Evolutionary conservation across 371 early-diverging fungal genomes (phyloP).

Genomic region (Mucor piriformis): DNA sequence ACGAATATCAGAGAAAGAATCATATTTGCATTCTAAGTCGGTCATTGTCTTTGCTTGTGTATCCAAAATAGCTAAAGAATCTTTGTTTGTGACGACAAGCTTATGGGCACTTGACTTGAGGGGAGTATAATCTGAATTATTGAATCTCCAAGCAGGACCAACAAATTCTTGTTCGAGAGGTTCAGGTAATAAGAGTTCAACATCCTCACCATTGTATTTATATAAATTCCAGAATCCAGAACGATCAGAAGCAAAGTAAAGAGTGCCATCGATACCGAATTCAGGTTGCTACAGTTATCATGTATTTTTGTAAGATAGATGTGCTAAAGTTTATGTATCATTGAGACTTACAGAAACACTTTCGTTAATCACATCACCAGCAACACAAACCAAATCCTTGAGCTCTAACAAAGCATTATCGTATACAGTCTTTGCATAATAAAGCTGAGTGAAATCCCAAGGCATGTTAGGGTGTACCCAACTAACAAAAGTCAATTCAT

Average conservation of each 20-base stretch:
- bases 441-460: constrained; percentile 74
- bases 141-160: constrained; percentile 48
- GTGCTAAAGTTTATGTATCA: no score
- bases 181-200: constrained; percentile 44
- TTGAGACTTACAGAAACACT: constrained; percentile 50
- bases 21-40: constrained; percentile 38
- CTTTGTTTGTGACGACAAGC: constrained; percentile 43
- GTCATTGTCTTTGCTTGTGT: constrained; percentile 46
- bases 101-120: constrained; percentile 47
- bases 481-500: constrained; percentile 60
- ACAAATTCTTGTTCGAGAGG: constrained; percentile 65
- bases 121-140: constrained; percentile 42
- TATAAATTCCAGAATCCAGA: constrained; percentile 77
- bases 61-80: constrained; percentile 53
- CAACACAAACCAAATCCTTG: constrained; percentile 31
- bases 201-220: constrained; percentile 37
- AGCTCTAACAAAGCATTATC: constrained; percentile 17
- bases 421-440: constrained; percentile 41
- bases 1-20: constrained; percentile 36
- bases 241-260: constrained; percentile 72
- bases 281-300: constrained; percentile 61
- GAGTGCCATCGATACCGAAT: constrained; percentile 57
- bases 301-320: not conserved
- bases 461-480: constrained; percentile 83
- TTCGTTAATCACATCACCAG: constrained; percentile 53